Conservation (phyloP, 345 rosid genomes). For the Linum usitatissimum region DNA sequence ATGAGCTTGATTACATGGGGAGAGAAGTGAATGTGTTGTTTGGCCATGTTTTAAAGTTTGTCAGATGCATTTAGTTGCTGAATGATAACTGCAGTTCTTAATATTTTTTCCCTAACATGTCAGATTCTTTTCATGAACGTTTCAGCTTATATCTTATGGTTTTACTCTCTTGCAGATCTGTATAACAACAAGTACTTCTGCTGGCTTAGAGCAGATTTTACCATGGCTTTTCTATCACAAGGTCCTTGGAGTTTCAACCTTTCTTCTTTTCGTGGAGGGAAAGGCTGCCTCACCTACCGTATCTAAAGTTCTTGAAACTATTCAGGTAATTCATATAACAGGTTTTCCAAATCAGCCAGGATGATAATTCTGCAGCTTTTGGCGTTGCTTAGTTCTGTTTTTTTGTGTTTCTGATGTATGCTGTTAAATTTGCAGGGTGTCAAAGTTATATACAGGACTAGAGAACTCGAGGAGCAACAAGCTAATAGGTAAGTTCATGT, state of each 20-base stretch:
- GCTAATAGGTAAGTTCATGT: constrained; percentile 53
- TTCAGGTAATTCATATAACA: constrained; percentile 44
- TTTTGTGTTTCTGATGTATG: background rate
- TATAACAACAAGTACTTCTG: constrained; percentile 83
- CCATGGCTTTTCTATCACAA: constrained; percentile 92
- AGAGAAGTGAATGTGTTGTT: no score
- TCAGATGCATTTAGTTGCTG: no score
- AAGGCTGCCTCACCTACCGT: constrained; percentile 71
- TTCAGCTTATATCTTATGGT: background rate
- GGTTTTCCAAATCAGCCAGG: background rate
- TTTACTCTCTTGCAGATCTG: constrained; percentile 38
- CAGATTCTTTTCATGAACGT: background rate
- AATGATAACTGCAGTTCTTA: no score
- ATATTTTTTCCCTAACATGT: no score
- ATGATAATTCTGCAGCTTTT: background rate
- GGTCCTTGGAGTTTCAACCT: constrained; percentile 75
- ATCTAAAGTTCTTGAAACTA: constrained; percentile 59
- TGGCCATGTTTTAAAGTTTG: no score
- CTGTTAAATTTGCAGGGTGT: constrained; percentile 51
- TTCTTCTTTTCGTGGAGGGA: constrained; percentile 88
- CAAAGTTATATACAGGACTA: constrained; percentile 65
- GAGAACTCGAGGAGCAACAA: constrained; percentile 77
- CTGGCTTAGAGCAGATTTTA: constrained; percentile 73
- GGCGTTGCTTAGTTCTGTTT: constrained; percentile 9
- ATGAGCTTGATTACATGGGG: no score